Conservation (phyloP, 192 early-diverging fungal genomes). For the Backusella liffmaniae region DNA sequence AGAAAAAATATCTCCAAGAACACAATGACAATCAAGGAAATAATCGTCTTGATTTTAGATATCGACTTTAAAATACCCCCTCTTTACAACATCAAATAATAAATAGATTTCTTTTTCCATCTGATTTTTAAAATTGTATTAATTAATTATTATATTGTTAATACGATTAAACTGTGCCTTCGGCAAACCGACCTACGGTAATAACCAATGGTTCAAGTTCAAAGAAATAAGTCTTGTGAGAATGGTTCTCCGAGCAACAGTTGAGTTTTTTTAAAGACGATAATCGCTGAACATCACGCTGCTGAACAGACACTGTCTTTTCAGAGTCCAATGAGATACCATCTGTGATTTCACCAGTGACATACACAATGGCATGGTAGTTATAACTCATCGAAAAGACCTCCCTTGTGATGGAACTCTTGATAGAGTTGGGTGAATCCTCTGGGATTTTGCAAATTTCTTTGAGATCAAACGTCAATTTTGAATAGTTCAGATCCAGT, state of each 20-base stretch:
- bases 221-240: not conserved
- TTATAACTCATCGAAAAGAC: not conserved
- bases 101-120: not conserved
- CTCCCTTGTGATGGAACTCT: not conserved
- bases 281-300: not conserved
- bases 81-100: not conserved
- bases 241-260: not conserved
- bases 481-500: not conserved
- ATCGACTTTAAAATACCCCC: not conserved
- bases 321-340: not conserved
- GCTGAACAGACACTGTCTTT: not conserved
- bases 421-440: not conserved
- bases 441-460: not conserved
- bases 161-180: not conserved
- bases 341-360: not conserved
- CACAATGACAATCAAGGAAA: not conserved
- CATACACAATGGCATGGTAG: not conserved
- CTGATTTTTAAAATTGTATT: not conserved
- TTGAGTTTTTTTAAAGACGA: not conserved
- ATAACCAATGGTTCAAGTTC: not conserved
- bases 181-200: not conserved
- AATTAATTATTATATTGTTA: not conserved
- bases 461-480: conserved; percentile 4
- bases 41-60: not conserved
- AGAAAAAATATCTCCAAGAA: not conserved